Evolutionary conservation across 176 grass and related monocot species (phyloP).

Genomic region (Musa acuminata): DNA sequence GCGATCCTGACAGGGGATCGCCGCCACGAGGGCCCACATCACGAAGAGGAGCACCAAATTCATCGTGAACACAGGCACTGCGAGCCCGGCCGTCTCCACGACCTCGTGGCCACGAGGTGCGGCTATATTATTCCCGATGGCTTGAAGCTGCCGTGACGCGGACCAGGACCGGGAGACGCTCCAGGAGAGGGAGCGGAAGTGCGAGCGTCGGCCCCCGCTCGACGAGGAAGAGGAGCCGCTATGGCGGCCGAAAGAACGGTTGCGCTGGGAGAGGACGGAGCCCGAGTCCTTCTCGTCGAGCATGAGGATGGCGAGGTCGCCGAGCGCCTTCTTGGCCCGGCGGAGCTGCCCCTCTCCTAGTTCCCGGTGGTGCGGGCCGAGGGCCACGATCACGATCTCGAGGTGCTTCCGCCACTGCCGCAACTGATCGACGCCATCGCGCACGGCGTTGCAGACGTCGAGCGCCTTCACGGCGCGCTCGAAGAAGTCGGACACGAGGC

Average conservation of each 20-base stretch:
- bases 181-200: slow-evolving; percentile 95
- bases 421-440: slow-evolving; percentile 67
- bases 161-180: slow-evolving; percentile 93
- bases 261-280: slow-evolving; percentile 52
- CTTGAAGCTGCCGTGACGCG: slow-evolving; percentile 76
- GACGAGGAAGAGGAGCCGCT: slow-evolving; percentile 30
- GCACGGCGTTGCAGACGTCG: slow-evolving; percentile 84
- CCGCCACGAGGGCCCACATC: slow-evolving; percentile 67
- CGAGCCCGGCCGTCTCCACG: slow-evolving; percentile 30
- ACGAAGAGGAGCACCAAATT: slow-evolving; percentile 62
- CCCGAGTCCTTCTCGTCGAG: slow-evolving; percentile 57
- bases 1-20: slow-evolving; percentile 77
- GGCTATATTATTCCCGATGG: slow-evolving; percentile 45
- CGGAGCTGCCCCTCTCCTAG: slow-evolving; percentile 60
- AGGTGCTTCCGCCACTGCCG: slow-evolving; percentile 69
- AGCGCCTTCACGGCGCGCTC: slow-evolving; percentile 86
- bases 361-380: slow-evolving; percentile 17
- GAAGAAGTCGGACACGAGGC: slow-evolving; percentile 42
- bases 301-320: slow-evolving; percentile 72
- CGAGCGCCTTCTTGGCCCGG: slow-evolving; percentile 61
- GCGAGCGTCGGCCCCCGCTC: slow-evolving; percentile 26
- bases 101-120: slow-evolving; percentile 62
- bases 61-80: slow-evolving; percentile 51
- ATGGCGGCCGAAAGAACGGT: slow-evolving; percentile 88
- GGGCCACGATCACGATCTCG: slow-evolving; percentile 52